These are phyloP conservation scores for Cyberlindnera maritima DNA, from an alignment of 805 yeast genomes.

Conservation along the genomic window DNA sequence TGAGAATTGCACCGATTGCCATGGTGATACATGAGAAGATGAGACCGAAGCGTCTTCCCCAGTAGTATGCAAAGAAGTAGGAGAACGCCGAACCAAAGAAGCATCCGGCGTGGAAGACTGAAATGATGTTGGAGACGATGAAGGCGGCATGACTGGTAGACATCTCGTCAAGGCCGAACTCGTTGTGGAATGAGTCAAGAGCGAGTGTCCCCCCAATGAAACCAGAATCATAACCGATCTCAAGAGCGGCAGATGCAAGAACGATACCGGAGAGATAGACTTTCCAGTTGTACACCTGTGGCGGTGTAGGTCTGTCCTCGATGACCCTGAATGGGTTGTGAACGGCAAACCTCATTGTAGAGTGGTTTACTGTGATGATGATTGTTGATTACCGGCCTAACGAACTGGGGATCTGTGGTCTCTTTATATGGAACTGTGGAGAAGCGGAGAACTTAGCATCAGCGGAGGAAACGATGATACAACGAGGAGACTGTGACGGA, in stretches of 20 bases:
- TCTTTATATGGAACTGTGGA: no score
- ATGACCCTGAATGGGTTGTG: constrained; percentile 12
- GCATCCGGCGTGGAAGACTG: constrained; percentile 25
- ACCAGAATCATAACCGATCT: constrained; percentile 53
- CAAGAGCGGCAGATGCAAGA: constrained; percentile 46
- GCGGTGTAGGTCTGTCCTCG: constrained; percentile 32
- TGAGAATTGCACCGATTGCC: constrained; percentile 41
- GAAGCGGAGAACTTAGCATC: no score
- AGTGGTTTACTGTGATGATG: no score
- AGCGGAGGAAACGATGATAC: no score
- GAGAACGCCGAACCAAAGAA: constrained; percentile 25
- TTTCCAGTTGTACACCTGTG: constrained; percentile 42
- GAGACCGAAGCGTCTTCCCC: constrained; percentile 20
- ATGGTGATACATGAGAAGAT: constrained; percentile 17
- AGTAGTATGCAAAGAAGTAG: constrained; percentile 17
- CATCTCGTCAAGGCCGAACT: constrained; percentile 38
- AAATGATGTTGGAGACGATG: constrained; percentile 18
- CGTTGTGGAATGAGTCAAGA: constrained; percentile 39
- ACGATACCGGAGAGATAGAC: constrained; percentile 40
- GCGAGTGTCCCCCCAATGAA: constrained; percentile 50
- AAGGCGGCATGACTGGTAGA: constrained; percentile 2
- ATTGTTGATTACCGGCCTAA: no score
- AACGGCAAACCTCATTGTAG: constrained; percentile 6
- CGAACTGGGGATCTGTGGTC: no score
- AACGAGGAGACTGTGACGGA: no score